Base-by-base conservation (phyloP, 257 asterid genomes). In the Nicotiana otophora region DNA sequence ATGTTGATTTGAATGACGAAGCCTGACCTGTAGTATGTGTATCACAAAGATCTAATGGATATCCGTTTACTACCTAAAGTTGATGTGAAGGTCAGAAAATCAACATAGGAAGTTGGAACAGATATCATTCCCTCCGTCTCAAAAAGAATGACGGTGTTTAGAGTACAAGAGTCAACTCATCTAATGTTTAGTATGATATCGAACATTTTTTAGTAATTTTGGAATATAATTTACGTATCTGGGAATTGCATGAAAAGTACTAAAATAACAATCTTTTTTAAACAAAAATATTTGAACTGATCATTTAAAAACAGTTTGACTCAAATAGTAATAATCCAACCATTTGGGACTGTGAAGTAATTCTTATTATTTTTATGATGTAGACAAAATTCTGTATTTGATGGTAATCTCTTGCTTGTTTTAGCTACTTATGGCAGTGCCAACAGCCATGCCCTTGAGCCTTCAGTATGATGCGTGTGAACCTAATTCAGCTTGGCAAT, bases 401-500 rank as follows among this genome's bases (percentile, higher is more conserved):
- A 74, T 26, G 62, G 62, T 26, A 12, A 14, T 74, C 80, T 48
- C 42, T 48, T 74, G 62, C 42, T 74, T 74, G 62, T 74, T 74
- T 87, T 86, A 96, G 99, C 97, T 94, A 83, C 92, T 93, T 84
- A 84, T 83, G 79, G 87, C 84, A 20, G 81, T 92, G 91, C 98
- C 99, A 57, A 91, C 84, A 84, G 90, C 98, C 62, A 90, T 89
- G 92, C 93, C 96, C 39, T 90, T 96, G 88, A 90, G 93, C 86
- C 97, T 96, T 84, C 98, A 94, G 85, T 96, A 94, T 64, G 98
- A 92, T 81, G 54, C 36, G 23, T 67, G 87, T 9, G 97, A 94
- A 77, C 97, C 98, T 1, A 94, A 96, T 87, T 90, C 98, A 81
- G 93, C 96, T 77, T 85, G 87, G 90, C 92, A 83, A 83, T 96